Evolutionary conservation across 2,329 filamentous ascomycete species (phyloP).

Genomic region (Myriosclerotinia scirpicola): DNA sequence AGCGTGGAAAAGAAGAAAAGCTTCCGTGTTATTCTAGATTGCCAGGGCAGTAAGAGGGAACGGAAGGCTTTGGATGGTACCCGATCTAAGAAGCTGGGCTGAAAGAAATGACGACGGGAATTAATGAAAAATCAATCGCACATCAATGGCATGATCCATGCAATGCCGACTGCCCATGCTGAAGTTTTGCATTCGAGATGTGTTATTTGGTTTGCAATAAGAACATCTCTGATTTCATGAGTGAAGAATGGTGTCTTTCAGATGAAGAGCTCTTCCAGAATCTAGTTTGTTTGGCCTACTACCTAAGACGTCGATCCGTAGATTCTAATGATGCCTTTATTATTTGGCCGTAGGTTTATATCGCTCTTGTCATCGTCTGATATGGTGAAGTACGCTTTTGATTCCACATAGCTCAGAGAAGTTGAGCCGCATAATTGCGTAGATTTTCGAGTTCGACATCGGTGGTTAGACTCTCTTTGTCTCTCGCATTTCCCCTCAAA

Average conservation of each 20-base stretch:
- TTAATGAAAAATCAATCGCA: background rate
- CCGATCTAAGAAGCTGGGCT: background rate
- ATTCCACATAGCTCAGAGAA: conserved; percentile 8
- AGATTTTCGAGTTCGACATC: background rate
- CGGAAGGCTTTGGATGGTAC: background rate
- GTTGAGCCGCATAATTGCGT: conserved; percentile 1
- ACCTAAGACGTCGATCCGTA: conserved; percentile 15
- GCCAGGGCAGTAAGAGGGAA: background rate
- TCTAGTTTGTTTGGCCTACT: conserved; percentile 18
- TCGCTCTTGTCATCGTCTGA: conserved; percentile 10
- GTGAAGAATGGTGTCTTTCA: background rate
- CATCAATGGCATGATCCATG: background rate
- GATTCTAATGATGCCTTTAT: conserved; percentile 8
- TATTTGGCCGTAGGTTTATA: conserved; percentile 8
- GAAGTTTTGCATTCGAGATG: background rate
- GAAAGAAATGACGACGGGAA: background rate
- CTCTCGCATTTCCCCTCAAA: background rate
- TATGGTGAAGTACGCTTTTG: conserved; percentile 5
- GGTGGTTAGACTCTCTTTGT: no score
- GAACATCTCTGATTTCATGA: background rate
- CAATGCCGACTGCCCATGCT: background rate
- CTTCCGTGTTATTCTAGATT: no score
- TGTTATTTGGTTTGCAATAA: background rate
- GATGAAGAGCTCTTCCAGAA: conserved; percentile 21
- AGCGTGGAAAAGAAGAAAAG: no score